phyloP scores from a whole-genome alignment of 2,329 filamentous ascomycete species.

The Claviceps purpurea region DNA sequence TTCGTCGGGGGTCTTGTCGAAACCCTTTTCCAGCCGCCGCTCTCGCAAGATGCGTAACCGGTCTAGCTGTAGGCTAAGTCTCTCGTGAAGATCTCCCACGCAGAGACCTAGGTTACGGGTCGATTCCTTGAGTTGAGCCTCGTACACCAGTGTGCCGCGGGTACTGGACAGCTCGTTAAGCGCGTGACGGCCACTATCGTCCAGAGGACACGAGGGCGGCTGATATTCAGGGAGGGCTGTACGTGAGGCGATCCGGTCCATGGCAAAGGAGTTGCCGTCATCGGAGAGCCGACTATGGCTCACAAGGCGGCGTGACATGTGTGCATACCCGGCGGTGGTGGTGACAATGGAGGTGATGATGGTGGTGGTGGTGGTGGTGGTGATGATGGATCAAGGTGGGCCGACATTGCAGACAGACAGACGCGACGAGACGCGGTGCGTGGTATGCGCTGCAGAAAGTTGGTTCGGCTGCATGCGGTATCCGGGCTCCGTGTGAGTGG shows the following conservation, averaged over 20 bases:
- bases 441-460: neutral
- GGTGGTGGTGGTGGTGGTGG: too few relatives aligned
- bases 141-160: conserved; percentile 28
- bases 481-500: neutral
- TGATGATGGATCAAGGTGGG: too few relatives aligned
- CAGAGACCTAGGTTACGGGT: conserved; percentile 28
- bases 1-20: conserved; percentile 22
- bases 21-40: conserved; percentile 24
- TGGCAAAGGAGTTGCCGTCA: conserved; percentile 3
- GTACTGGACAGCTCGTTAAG: conserved; percentile 30
- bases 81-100: conserved; percentile 38
- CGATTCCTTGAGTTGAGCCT: conserved; percentile 32
- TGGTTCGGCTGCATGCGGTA: neutral
- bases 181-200: conserved; percentile 22
- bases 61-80: conserved; percentile 22
- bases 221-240: conserved; percentile 35
- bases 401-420: neutral
- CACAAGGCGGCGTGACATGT: conserved; percentile 22
- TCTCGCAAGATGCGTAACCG: conserved; percentile 18
- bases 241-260: conserved; percentile 6
- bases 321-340: conserved; percentile 1
- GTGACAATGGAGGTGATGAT: too few relatives aligned
- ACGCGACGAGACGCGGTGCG: conserved; percentile 2
- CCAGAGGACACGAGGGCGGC: conserved; percentile 32
- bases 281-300: conserved; percentile 12